Evolutionary conservation across 495 filamentous ascomycete genomes (phyloP), one percentile per base, ranked within the genome.

Genomic region (Chaetomidium leptoderma): DNA sequence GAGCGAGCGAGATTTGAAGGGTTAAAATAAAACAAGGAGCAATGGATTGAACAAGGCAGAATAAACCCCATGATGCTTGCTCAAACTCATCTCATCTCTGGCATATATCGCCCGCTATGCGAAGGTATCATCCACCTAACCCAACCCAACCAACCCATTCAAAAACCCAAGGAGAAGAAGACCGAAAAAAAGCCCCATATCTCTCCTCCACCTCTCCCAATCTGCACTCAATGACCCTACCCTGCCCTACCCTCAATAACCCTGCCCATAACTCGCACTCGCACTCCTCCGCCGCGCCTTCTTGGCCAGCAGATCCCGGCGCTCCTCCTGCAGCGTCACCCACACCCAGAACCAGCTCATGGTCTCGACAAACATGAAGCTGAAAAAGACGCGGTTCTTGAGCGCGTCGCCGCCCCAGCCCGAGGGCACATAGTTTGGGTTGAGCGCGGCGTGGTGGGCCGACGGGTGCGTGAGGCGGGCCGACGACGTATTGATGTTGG

Each of bases 261-360:
- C 17, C 14, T 32, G n/a, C 27, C 16, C 24, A 29, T 42, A 9
- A 23, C 39, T 42, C 24, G 46, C 63, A 30, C 51, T 43, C 32
- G 64, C 52, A 43, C 69, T 64, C 50, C 64, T 64, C 57, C 47
- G 26, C 30, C 47, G 29, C 30, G 46, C 60, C 64, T 70, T 71
- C 45, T 66, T 66, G 2, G 64, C 60, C 17, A 69, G 29, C n/a
- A 77, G 52, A 16, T 72, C 75, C 21, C 60, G 63, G 39, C 72
- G 62, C 71, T 81, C 78, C 61, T 82, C 78, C 54, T 76, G 74
- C 60, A 84, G 62, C 39, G 76, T 83, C 21, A 81, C 72, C 71
- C 72, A 79, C 24, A 89, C 86, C 89, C 90, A 96, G 68, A 95
- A 89, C 91, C 90, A 95, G 52, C 81, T 79, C 65, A 90, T 75